Base-by-base conservation (phyloP, 768 basidiomycete genomes). In the Russula brevipes region DNA sequence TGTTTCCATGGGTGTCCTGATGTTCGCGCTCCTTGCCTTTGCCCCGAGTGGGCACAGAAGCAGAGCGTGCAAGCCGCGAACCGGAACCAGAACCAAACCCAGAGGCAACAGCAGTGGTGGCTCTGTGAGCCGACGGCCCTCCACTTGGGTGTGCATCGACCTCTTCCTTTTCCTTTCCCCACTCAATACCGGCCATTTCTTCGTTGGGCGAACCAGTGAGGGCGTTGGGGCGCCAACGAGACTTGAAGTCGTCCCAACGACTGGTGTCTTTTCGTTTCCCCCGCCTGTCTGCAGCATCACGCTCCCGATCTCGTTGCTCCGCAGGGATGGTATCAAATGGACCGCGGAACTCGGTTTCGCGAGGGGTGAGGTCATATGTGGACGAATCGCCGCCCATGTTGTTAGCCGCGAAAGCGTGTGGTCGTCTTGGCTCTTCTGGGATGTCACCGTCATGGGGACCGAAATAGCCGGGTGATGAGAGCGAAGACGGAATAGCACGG, bases 331-430 rank as follows among this genome's bases (percentile, higher is more conserved):
- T 75, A 67, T 89, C 86, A 59, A 90, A 72, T 8, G 80, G 87
- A 49, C 85, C 82, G 31, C 89, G 82, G 70, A 89, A 89, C 41
- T 79, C 78, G 10, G 80, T 75, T 46, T 74, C 74, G n/a, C 65
- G 69, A 2, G 70, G 71, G 9, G 71, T 70, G 62, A 81, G 80
- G 66, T 72, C 70, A 14, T 66, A 58, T 0, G 50, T 19, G 12
- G 72, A 66, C 12, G 72, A 69, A 5, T 59, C 72, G 56, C 70
- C 80, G 71, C 58, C 69, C 30, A 72, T 75, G 59, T 79, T 76
- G n/a, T 38, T 33, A 19, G 54, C 41, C 9, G 60, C 47, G 8
- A 33, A 39, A 33, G 54, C 35, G 12, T 35, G 11, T 73, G 73
- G 33, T 73, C 69, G 42, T 73, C 72, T 49, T 73, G 74, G 46